Base-by-base conservation (phyloP, 306 rosid genomes). In the Fragaria vesca region DNA sequence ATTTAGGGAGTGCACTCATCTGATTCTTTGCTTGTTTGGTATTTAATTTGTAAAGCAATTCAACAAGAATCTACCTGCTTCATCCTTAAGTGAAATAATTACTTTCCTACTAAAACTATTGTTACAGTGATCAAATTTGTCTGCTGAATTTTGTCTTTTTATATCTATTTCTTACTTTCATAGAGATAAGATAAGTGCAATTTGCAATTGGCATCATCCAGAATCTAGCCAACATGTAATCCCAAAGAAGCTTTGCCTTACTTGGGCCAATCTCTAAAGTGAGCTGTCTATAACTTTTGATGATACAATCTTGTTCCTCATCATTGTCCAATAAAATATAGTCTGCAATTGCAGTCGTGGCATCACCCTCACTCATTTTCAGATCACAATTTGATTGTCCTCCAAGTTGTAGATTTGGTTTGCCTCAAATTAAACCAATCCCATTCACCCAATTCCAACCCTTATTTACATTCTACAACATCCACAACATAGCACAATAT, bases 331-430 rank as follows among this genome's bases (percentile, higher is more conserved):
- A 57, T 40, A 80, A 61, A 77, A 73, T 54, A 69, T 42, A 7
- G 34, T 12, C 61, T 66, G 21, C 66, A 74, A 51, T 20, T 75
- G 74, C 79, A 24, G 28, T 21, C 85, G 82, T 83, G 87, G 83
- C 77, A 78, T 38, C 24, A 8, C 77, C 77, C 79, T 71, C 30
- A 10, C 32, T 12, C 74, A 75, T 51, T 74, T 78, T 78, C 77
- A 63, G 81, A 71, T 83, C 80, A 55, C 81, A 48, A 9, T 40
- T 66, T 7, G 63, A 78, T 12, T 77, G 54, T 26, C 18, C 47
- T 48, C 50, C 66, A 65, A 52, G 34, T 45, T 74, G 71, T 82
- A 73, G 81, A 86, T 83, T 80, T 74, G 30, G 20, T 74, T 74
- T 45, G 28, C 75, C 71, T 34, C 42, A 47, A 55, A 54, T 48